Evolutionary conservation across 805 yeast genomes (phyloP).

Genomic region (Metschnikowia lunata): DNA sequence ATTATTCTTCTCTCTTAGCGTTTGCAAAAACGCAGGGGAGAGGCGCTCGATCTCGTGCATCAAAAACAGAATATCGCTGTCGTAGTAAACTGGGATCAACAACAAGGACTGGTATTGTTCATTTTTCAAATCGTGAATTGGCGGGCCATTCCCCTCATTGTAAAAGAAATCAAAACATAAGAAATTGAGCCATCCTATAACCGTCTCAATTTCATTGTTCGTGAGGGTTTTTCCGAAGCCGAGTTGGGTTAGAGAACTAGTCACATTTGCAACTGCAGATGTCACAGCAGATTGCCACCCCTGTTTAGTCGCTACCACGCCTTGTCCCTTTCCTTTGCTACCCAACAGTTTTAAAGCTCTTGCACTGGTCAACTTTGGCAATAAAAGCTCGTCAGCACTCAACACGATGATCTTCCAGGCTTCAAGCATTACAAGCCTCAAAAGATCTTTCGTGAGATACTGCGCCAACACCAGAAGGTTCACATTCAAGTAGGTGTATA

Average conservation of each 20-base stretch:
- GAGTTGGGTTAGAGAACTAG: slow-evolving; percentile 36
- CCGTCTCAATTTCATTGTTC: slow-evolving; percentile 57
- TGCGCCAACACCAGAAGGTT: slow-evolving; percentile 63
- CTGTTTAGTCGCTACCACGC: slow-evolving; percentile 7
- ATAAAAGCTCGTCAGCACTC: slow-evolving; percentile 63
- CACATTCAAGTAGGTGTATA: slow-evolving; percentile 68
- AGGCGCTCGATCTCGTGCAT: slow-evolving; percentile 56
- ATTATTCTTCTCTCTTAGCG: slow-evolving; percentile 46
- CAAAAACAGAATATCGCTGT: slow-evolving; percentile 43
- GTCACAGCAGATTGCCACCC: slow-evolving; percentile 45
- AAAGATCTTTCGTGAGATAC: slow-evolving; percentile 49
- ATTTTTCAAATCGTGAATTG: slow-evolving; percentile 57
- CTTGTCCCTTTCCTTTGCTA: slow-evolving; percentile 10
- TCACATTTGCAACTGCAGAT: slow-evolving; percentile 48
- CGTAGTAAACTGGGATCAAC: slow-evolving; percentile 63
- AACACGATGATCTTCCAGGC: slow-evolving; percentile 75
- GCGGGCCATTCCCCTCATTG: slow-evolving; percentile 78
- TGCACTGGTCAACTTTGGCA: slow-evolving; percentile 64
- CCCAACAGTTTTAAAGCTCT: slow-evolving; percentile 29
- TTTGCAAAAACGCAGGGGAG: slow-evolving; percentile 49
- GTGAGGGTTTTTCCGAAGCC: slow-evolving; percentile 57
- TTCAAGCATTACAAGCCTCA: slow-evolving; percentile 64
- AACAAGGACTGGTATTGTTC: slow-evolving; percentile 61
- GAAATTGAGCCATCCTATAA: slow-evolving; percentile 64
- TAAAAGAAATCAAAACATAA: slow-evolving; percentile 73